phyloP scores from a whole-genome alignment of 805 yeast species.

The Saturnispora dispora region DNA sequence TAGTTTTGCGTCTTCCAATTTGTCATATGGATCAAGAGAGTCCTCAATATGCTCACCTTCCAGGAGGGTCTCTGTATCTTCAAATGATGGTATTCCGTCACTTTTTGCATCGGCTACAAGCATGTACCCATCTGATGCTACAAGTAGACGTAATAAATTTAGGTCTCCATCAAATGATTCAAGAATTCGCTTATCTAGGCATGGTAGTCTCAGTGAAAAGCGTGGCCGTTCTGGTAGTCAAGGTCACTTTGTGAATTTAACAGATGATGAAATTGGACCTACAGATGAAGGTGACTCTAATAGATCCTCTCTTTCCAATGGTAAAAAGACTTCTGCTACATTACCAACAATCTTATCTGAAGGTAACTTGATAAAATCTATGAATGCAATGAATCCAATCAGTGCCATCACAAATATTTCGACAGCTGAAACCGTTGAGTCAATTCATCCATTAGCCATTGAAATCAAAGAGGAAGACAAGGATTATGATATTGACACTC shows the following conservation, averaged over 20 bases:
- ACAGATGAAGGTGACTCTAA: constrained; percentile 2
- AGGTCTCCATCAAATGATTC: constrained; percentile 15
- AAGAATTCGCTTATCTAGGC: constrained; percentile 10
- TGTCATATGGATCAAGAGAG: constrained; percentile 19
- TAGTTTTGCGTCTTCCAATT: constrained; percentile 21
- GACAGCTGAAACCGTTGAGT: background rate
- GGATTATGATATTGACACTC: background rate
- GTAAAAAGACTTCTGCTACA: background rate
- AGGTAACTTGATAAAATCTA: constrained; percentile 15
- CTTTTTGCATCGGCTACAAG: constrained; percentile 24
- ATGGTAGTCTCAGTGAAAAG: constrained; percentile 1
- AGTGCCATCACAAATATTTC: background rate
- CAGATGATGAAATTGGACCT: constrained; percentile 2
- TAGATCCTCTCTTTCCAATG: background rate
- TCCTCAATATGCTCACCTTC: constrained; percentile 22
- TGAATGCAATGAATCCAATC: constrained; percentile 8
- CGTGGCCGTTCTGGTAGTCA: constrained; percentile 1
- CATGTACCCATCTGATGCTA: constrained; percentile 10
- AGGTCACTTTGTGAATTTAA: background rate
- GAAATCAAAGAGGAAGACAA: constrained; percentile 1
- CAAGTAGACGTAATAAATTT: constrained; percentile 8
- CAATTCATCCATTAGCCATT: constrained; percentile 2
- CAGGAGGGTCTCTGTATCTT: constrained; percentile 21
- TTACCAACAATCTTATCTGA: constrained; percentile 21
- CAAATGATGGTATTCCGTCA: constrained; percentile 20